A percentile compares a stretch with the other conserved stretches of the same genome.
Conservation (phyloP, 768 basidiomycete species). For the Serendipita indica region DNA sequence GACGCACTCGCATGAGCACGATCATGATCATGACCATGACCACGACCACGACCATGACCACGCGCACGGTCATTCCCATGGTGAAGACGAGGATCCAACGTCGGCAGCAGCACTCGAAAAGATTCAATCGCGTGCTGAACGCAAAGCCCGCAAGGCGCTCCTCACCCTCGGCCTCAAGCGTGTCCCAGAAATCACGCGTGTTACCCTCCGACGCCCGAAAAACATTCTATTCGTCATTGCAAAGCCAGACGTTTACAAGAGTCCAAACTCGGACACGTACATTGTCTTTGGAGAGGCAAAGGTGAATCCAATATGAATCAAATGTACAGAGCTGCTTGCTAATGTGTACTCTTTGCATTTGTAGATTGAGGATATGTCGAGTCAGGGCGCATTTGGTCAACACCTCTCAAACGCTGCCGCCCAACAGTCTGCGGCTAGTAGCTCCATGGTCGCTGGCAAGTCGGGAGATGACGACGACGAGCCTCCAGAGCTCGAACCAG, state of each 20-base stretch:
- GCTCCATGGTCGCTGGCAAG: constrained; percentile 18
- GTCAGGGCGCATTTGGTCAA: constrained; percentile 3
- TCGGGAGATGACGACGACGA: constrained; percentile 54
- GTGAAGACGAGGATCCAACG: constrained; percentile 50
- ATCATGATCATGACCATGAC: constrained; percentile 32
- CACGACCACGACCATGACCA: constrained; percentile 42
- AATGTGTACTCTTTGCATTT: neutral
- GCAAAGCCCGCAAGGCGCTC: constrained; percentile 90
- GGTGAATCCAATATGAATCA: constrained; percentile 26
- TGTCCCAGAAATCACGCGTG: constrained; percentile 84
- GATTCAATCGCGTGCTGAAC: constrained; percentile 86
- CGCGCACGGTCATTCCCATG: constrained; percentile 23
- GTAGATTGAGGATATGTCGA: constrained; percentile 66
- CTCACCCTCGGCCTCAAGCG: constrained; percentile 83
- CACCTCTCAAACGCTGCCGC: constrained; percentile 62
- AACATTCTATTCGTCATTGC: constrained; percentile 91
- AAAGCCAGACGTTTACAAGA: constrained; percentile 95
- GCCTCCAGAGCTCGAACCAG: constrained; percentile 68
- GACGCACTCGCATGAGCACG: constrained; percentile 31
- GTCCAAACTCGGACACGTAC: constrained; percentile 92
- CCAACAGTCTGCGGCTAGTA: constrained; percentile 45
- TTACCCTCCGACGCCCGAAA: constrained; percentile 88
- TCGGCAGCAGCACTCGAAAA: constrained; percentile 78
- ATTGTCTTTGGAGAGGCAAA: constrained; percentile 98
- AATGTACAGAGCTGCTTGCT: neutral